Base-by-base conservation (phyloP, 805 yeast species). In the Maudiozyma saulgeensis region DNA sequence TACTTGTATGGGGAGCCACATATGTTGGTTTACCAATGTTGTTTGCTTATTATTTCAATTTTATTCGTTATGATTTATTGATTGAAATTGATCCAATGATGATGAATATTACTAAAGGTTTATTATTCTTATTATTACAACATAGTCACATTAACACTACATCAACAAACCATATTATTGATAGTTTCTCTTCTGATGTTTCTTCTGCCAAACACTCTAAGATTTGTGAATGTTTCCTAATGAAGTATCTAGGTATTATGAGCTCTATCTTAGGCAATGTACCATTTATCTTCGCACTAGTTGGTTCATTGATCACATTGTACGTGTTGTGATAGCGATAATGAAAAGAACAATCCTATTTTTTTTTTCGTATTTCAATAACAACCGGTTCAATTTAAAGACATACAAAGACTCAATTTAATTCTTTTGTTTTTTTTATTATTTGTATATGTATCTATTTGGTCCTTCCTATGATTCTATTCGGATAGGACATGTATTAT, bases 61-160 rank as follows among this genome's bases (percentile, higher is more conserved):
- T 63, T 42, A 58, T 62, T 16, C 62, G 67, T 42, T 60, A 61
- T 47, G 67, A 61, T 32, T 49, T 59, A 35, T 47, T 54, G 39
- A 54, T 63, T 34, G 56, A 57, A 35, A 40, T 61, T 32, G 68
- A 63, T 48, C 68, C 66, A 19, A 60, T 63, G 65, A 56, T 58
- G n/a, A 54, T 56, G 50, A 59, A 62, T 48, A 35, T 63, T 21
- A 38, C 58, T n/a, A 63, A 60, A 46, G 54, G 51, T 6, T 46
- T 61, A 19, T 39, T 61, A 15, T 51, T 58, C 45, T 50, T 57
- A 42, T 47, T 56, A 13, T 48, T 60, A 18, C 21, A 55, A 44
- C 52, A 54, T 34, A 44, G 41, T 26, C 44, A 26, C 31, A 11
- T 28, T 5, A 13, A 16, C 13, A 39, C 39, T 11, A 16, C 25